Base-by-base conservation (phyloP, 495 filamentous ascomycete species). In the Xylona heveae region DNA sequence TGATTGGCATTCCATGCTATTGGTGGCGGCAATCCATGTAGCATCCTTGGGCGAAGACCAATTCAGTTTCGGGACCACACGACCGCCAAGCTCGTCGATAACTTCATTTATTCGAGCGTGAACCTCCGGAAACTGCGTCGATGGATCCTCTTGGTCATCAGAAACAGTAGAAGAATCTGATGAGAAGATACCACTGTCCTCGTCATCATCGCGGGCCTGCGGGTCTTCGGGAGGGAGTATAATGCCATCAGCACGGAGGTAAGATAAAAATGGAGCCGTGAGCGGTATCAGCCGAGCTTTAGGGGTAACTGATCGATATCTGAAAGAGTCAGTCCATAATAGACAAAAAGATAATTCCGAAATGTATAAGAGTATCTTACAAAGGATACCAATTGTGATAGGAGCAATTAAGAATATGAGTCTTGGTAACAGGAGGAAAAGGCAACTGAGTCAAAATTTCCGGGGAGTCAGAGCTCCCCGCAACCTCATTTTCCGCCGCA, bases 21-120 rank as follows among this genome's bases (percentile, higher is more conserved):
- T 95, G 18, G 78, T 81, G 1, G 79, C 71, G 9, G 66, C 67
- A 54, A 97, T 95, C 71, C 80, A 94, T n/a, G 77, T 78, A 6
- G 88, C 90, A 47, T 99, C 88, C 50, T 94, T 94, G 0, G 88
- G 88, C 3, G 78, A 69, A 19, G 83, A 92, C 88, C 88, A 99
- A 59, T 95, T 93, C 16, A 99, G 59, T 45, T 99, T 99, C 2
- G 90, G 90, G 0, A 70, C 67, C 0, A 83, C 83, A 20, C 68
- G 69, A 36, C 88, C 85, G 20, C 77, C 80, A 0, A 94, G 63
- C 35, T 78, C 69, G 3, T 62, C 44, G 40, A 99, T 93, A 3
- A 69, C 74, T 10, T 59, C 48, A 50, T 72, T 75, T 46, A 99
- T 75, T 30, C 64, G 48, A 23, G 64, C 48, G 52, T 99, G 90